Base-by-base conservation (phyloP, 345 rosid species). In the Turnera subulata region DNA sequence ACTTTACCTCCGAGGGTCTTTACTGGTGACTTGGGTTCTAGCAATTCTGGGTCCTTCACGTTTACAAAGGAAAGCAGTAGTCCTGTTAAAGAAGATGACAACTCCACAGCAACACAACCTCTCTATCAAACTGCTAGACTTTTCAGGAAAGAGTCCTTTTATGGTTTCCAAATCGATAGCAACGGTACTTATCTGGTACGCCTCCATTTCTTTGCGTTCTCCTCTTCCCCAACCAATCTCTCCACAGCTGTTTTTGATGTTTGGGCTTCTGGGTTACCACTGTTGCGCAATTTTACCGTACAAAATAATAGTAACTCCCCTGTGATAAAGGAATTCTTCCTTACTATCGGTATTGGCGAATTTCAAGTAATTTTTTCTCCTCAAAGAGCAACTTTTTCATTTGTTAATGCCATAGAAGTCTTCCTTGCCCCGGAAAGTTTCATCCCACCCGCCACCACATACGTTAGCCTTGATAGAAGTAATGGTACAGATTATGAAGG, bases 341-440 rank as follows among this genome's bases (percentile, higher is more conserved):
- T 67, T 13, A 16, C 11, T 18, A 35, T 60, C 46, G 16, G 16
- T 48, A 1, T 1, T 19, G 66, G 57, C 14, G 48, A 32, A 16
- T 49, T 67, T 25, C 7, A 1, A 1, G 54, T 85, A 62, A 49
- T 4, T 10, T 84, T 83, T 56, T 10, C 6, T 2, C 94, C 91
- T 1, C 22, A 29, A 14, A 66, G 0, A 2, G 59, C 73, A 3
- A 82, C 88, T 18, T 59, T 86, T 0, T 81, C 95, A 4, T 62
- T 81, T 53, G 53, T 82, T n/a, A 89, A 80, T 45, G 97, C 95
- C 53, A 74, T 86, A 1, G 92, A 84, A 62, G 78, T 74, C 52
- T 82, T 89, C 62, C 64, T 43, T 11, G 73, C 67, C 16, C 80
- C 73, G 11, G 49, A 55, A 1, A 52, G 66, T 43, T 64, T 78